Conservation (phyloP, 2,329 filamentous ascomycete species). For the Xylaria sp. region DNA sequence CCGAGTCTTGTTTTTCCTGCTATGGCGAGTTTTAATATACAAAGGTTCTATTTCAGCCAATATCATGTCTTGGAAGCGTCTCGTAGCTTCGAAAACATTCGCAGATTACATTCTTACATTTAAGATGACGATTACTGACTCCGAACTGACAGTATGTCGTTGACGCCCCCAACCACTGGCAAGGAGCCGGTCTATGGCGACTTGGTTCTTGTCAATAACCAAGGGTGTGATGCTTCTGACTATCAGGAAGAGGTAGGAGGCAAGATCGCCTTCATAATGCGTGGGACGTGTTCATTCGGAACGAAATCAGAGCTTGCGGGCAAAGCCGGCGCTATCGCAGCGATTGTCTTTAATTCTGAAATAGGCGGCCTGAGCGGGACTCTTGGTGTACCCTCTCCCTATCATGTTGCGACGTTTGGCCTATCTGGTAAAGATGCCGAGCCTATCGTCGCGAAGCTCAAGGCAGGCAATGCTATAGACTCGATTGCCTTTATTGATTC, state of each 20-base stretch:
- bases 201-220: conserved; percentile 68
- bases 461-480: conserved; percentile 60
- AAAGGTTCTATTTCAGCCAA: background rate
- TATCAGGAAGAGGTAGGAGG: conserved; percentile 68
- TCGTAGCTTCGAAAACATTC: background rate
- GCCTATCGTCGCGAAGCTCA: conserved; percentile 64
- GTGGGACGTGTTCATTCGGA: conserved; percentile 77
- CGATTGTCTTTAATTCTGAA: conserved; percentile 79
- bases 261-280: conserved; percentile 75
- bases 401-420: conserved; percentile 75
- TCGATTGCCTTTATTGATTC: conserved; percentile 70
- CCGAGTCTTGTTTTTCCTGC: background rate
- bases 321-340: conserved; percentile 74
- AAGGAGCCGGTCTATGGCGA: conserved; percentile 68
- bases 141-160: conserved; percentile 59
- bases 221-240: conserved; percentile 72
- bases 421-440: conserved; percentile 69
- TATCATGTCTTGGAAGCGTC: background rate
- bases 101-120: background rate
- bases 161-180: conserved; percentile 72
- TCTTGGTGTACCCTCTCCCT: conserved; percentile 67
- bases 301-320: conserved; percentile 75
- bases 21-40: background rate
- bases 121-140: background rate
- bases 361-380: conserved; percentile 72